Percentiles rank a stretch among this genome's conserved stretches.
These are phyloP conservation scores for Coniochaeta sp. DNA, from an alignment of 2,329 filamentous ascomycete species.

Conservation along the genomic window DNA sequence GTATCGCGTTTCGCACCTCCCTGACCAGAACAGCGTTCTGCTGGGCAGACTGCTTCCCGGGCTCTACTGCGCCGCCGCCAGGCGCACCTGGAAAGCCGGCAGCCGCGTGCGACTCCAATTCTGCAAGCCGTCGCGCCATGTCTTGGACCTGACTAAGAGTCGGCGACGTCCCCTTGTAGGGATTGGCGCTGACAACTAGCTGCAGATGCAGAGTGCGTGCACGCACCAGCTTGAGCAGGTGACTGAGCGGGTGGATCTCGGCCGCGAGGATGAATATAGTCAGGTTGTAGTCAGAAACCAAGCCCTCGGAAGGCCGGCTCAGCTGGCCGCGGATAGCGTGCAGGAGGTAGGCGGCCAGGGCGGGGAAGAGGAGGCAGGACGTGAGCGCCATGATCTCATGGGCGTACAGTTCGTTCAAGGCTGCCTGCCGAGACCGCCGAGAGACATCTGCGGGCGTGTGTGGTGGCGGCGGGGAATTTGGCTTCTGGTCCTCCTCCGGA, in stretches of 20 bases:
- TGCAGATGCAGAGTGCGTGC: slow-evolving; percentile 76
- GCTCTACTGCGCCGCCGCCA: slow-evolving; percentile 22
- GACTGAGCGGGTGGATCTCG: slow-evolving; percentile 75
- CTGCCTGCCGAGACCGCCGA: slow-evolving; percentile 19
- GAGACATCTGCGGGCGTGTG: slow-evolving; percentile 13
- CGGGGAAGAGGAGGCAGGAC: slow-evolving; percentile 72
- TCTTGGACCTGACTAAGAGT: slow-evolving; percentile 41
- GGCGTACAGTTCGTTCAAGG: slow-evolving; percentile 57
- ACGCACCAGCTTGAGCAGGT: slow-evolving; percentile 74
- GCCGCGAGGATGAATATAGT: slow-evolving; percentile 84
- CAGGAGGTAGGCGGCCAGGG: slow-evolving; percentile 74
- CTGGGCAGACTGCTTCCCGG: slow-evolving; percentile 27
- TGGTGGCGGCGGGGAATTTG: neutral
- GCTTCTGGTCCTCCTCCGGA: slow-evolving; percentile 31
- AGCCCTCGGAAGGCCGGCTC: slow-evolving; percentile 72
- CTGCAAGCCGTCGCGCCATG: slow-evolving; percentile 58
- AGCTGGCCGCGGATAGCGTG: slow-evolving; percentile 76
- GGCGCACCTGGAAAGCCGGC: slow-evolving; percentile 21
- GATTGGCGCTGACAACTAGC: slow-evolving; percentile 54
- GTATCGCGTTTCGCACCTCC: slow-evolving; percentile 58
- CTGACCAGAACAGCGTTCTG: slow-evolving; percentile 36
- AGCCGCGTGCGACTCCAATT: slow-evolving; percentile 54
- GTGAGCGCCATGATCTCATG: slow-evolving; percentile 70
- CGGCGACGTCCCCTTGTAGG: slow-evolving; percentile 28
- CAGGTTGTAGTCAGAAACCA: slow-evolving; percentile 89